Evolutionary conservation across 139 green algal species (phyloP).

Genomic region (Coelastrella sp.): DNA sequence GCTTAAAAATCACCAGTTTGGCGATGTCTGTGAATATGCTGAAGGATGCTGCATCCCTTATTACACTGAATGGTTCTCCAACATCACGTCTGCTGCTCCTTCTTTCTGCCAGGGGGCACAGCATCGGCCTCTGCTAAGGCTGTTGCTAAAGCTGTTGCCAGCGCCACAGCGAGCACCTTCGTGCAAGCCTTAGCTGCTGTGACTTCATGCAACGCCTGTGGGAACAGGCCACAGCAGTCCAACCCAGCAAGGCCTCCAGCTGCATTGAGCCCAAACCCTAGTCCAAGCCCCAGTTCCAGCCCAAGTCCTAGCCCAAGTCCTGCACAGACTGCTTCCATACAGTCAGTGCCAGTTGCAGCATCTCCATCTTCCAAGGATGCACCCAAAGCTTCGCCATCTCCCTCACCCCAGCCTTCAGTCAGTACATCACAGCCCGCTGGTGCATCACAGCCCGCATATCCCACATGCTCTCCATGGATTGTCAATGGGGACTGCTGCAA

Average conservation of each 20-base stretch:
- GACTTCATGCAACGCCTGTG: constrained; percentile 7
- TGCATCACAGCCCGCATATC: not conserved
- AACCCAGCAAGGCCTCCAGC: not conserved
- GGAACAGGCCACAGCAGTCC: not conserved
- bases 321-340: not conserved
- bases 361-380: not conserved
- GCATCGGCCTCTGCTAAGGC: constrained; percentile 3
- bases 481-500: not conserved
- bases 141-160: constrained; percentile 2
- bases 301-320: too few species aligned
- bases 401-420: not conserved
- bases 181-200: constrained; percentile 9
- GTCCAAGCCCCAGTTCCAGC: not conserved
- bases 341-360: not conserved
- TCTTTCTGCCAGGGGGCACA: constrained; percentile 10
- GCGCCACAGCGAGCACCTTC: not conserved
- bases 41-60: not conserved
- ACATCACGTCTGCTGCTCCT: not conserved
- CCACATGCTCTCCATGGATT: not conserved
- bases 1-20: too few species aligned
- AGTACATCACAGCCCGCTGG: not conserved
- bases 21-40: too few species aligned
- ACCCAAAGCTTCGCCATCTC: not conserved
- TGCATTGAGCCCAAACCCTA: not conserved
- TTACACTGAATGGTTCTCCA: not conserved